Conservation (phyloP, 345 rosid genomes). For the Salix caprea region DNA sequence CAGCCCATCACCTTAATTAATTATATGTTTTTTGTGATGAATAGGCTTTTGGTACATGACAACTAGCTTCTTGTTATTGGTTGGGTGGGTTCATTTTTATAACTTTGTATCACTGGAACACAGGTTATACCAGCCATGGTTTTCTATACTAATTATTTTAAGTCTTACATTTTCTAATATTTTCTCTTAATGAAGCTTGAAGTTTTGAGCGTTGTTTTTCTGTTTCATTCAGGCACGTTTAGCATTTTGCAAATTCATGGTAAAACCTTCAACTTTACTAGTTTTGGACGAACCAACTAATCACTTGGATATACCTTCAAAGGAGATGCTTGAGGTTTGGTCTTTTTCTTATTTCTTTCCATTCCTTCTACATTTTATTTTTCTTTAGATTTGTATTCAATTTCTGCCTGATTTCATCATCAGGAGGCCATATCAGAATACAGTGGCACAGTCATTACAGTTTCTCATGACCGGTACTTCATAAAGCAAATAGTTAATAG, state of each 20-base stretch:
- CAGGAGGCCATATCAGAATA: slow-evolving; percentile 95
- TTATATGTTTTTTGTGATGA: not conserved
- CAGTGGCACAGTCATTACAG: slow-evolving; percentile 74
- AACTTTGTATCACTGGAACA: not conserved
- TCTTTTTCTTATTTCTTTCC: not conserved
- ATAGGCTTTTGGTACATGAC: not conserved
- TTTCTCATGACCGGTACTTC: slow-evolving; percentile 89
- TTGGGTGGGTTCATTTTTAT: not conserved
- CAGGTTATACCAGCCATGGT: not conserved
- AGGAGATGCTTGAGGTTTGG: slow-evolving; percentile 98
- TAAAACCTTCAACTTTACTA: slow-evolving; percentile 75
- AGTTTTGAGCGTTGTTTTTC: slow-evolving; percentile 1
- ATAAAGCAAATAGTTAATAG: slow-evolving; percentile 93
- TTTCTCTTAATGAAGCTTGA: not conserved
- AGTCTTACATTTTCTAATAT: not conserved
- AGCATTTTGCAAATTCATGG: slow-evolving; percentile 97
- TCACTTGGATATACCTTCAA: slow-evolving; percentile 94
- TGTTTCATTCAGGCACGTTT: slow-evolving; percentile 68
- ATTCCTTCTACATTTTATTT: not conserved
- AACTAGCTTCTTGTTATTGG: not conserved
- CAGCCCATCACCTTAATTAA: too few relatives aligned
- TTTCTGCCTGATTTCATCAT: not conserved
- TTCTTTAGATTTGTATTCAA: not conserved
- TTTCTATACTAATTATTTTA: not conserved
- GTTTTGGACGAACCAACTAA: slow-evolving; percentile 93